A percentile compares a stretch with the other conserved stretches of the same genome.
Evolutionary conservation across 768 basidiomycete genomes (phyloP).

Genomic region (Mycena vulgaris): DNA sequence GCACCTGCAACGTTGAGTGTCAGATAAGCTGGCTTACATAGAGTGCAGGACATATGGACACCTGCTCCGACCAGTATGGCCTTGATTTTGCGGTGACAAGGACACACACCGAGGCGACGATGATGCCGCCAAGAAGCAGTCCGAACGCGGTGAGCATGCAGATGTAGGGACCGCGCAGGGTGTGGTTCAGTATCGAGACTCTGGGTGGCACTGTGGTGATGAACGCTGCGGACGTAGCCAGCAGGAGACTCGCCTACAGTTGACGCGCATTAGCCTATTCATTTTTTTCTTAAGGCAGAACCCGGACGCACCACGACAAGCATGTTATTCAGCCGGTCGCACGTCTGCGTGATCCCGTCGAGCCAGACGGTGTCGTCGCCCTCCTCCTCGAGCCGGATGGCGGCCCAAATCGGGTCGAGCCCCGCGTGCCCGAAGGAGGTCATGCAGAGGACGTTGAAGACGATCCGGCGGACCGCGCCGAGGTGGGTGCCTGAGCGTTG

Average conservation of each 20-base stretch:
- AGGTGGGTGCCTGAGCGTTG: background rate
- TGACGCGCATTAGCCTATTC: background rate
- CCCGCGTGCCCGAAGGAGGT: conserved; percentile 3
- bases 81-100: background rate
- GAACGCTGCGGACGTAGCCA: conserved; percentile 9
- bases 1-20: background rate
- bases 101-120: conserved; percentile 5
- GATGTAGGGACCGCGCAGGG: conserved; percentile 20
- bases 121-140: conserved; percentile 15
- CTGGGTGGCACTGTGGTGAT: conserved; percentile 21
- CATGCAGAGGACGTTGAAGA: background rate
- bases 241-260: background rate
- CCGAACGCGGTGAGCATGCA: conserved; percentile 15
- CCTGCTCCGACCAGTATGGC: conserved; percentile 15
- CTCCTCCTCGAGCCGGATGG: conserved; percentile 13
- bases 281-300: background rate
- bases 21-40: background rate
- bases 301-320: conserved; percentile 10
- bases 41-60: background rate
- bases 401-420: conserved; percentile 1
- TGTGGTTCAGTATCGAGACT: conserved; percentile 9
- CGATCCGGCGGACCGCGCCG: background rate
- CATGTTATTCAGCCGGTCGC: conserved; percentile 22
- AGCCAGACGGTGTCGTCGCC: conserved; percentile 4
- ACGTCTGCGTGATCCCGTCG: background rate